Evolutionary conservation across 345 rosid genomes (phyloP), one percentile per base, ranked within the genome.

Genomic region (Erucastrum elatum): DNA sequence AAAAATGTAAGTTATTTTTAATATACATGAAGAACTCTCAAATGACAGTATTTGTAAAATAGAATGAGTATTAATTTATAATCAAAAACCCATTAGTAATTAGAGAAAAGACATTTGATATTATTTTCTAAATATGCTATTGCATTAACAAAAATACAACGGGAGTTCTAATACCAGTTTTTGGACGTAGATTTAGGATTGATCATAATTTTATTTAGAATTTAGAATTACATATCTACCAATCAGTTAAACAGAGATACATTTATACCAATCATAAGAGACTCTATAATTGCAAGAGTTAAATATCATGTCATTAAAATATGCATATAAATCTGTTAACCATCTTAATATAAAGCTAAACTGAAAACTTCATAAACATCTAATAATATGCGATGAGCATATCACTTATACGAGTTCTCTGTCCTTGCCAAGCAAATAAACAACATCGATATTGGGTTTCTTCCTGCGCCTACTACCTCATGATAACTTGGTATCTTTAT

Each of bases 391-490:
- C 13, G 49, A 41, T 10, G n/a, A 41, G 49, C 49, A 49, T 8
- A 4, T 46, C 44, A 2, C 30, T 39, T 39, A 29, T 35, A 21
- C 21, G 60, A 59, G 49, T 4, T 37, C 21, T 29, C 60, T 64
- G 70, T 53, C 21, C 64, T 21, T 51, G 2, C 21, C 35, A 51
- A 15, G 13, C 35, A 34, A 34, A 34, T 34, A 34, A 5, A 34
- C 37, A 51, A 46, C 25, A 16, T 69, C 33, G 25, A 33, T 12
- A 1, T 12, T 26, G 8, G 37, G 25, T 55, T 66, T 65, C 8
- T 75, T 75, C 15, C 37, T 55, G 58, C 39, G 64, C 29, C 34
- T 39, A 73, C 16, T 6, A 30, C 49, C 49, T 34, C 70, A 46
- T 64, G 25, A 63, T 62, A 44, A 27, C n/a, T 41, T 41, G 51